Evolutionary conservation across 1,284 basidiomycete species (phyloP), one percentile per base, ranked within the genome.

Genomic region (Ustilago curta): DNA sequence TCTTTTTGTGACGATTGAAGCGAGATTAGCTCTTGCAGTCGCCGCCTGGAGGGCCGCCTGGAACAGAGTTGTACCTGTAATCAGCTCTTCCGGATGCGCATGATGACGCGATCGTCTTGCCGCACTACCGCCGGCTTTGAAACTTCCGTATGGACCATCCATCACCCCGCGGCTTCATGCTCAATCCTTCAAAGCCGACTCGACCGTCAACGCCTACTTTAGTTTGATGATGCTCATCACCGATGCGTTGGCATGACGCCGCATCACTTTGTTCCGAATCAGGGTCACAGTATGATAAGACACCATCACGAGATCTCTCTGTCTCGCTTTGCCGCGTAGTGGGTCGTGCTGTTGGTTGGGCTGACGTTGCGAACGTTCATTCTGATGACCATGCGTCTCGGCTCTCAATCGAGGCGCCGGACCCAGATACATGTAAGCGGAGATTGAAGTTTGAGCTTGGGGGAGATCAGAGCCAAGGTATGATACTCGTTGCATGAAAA

Each of bases 121-220:
- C 35, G 35, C 35, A 27, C 31, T 29, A 9, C 35, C 44, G 55
- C 55, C 55, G 55, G 35, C 23, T 23, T 19, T 32, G 39, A 6
- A 27, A 25, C 23, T 31, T 23, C 19, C 31, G 19, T 50, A 23
- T 19, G 48, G 31, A 25, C 35, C 50, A 52, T 52, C n/a, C n/a
- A n/a, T n/a, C n/a, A 16, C 4, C 18, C 39, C 18, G 14, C 39
- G 31, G 6, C 37, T 25, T 21, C 12, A 2, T 21, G 16, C 9
- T 27, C 27, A 27, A 27, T 7, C 59, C 43, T 61, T 48, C 44
- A 61, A 61, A 61, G 27, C 59, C 59, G 59, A 48, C n/a, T 51
- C 8, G 27, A 37, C 59, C 59, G 59, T 42, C 45, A 52, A 61
- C 5, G 37, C 59, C 59, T 61, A 61, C 6, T 16, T 37, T 21